Conservation (phyloP, 305 asterid species). For the Fraxinus dipetala region DNA sequence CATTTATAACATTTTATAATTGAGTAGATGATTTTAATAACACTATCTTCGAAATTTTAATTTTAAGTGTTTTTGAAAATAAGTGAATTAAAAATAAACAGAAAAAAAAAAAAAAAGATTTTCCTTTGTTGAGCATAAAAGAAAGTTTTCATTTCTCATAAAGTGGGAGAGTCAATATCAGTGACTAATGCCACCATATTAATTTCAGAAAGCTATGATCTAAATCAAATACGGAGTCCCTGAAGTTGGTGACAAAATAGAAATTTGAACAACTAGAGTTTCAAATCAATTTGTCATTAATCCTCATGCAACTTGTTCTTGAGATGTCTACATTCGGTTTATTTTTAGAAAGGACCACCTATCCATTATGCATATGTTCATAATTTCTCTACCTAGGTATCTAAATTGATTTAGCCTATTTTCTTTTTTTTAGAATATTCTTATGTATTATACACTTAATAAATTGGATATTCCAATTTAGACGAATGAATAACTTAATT, state of each 20-base stretch:
- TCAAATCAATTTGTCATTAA: not conserved
- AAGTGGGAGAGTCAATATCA: conserved; percentile 49
- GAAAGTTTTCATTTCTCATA: conserved; percentile 13
- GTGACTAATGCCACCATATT: conserved; percentile 42
- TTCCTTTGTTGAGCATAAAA: not conserved
- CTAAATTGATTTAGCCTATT: not conserved
- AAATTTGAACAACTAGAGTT: not conserved
- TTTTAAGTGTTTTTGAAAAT: not conserved
- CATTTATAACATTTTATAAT: not conserved
- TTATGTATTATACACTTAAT: not conserved
- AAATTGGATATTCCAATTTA: not conserved
- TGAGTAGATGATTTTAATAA: not conserved
- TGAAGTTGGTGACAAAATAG: not conserved
- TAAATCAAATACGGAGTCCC: conserved; percentile 9
- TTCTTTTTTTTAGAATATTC: not conserved
- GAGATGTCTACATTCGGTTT: not conserved
- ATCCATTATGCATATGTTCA: not conserved
- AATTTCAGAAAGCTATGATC: conserved; percentile 38
- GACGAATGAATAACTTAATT: no score
- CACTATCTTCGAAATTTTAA: not conserved
- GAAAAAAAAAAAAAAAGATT: not conserved
- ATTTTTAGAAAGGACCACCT: not conserved
- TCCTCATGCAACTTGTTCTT: not conserved
- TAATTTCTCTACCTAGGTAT: not conserved
- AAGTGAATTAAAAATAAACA: not conserved